These are phyloP conservation scores for Pezicula rhizophila DNA, from an alignment of 2,329 filamentous ascomycete genomes.

Conservation along the genomic window DNA sequence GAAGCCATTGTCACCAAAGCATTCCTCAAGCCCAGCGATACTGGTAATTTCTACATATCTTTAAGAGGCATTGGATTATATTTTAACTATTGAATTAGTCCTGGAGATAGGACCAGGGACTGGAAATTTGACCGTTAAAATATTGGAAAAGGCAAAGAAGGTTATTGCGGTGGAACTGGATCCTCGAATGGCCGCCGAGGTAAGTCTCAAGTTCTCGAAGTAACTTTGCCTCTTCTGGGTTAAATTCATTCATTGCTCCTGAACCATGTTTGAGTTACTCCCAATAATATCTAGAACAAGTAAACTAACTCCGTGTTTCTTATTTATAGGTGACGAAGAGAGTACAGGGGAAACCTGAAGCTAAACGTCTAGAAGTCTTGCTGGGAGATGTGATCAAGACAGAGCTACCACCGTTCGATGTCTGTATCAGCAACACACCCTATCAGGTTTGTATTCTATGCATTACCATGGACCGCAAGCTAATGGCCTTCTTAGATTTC, in stretches of 20 bases:
- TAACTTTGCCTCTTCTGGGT: no score
- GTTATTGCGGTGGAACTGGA: conserved; percentile 85
- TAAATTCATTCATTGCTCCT: no score
- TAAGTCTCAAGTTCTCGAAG: no score
- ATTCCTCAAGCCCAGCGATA: conserved; percentile 81
- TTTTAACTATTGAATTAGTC: conserved; percentile 39
- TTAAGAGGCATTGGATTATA: no score
- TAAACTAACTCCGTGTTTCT: no score
- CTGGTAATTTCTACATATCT: conserved; percentile 20
- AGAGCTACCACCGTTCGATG: conserved; percentile 64
- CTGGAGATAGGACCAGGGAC: conserved; percentile 90
- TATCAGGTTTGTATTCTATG: conserved; percentile 45
- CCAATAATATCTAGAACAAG: no score
- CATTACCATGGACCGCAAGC: conserved; percentile 1
- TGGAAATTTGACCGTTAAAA: conserved; percentile 82
- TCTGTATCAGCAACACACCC: conserved; percentile 67
- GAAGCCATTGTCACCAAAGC: conserved; percentile 82
- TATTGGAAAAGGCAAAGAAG: conserved; percentile 80
- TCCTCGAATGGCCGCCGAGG: conserved; percentile 74
- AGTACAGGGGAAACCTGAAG: conserved; percentile 81
- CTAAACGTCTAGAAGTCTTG: conserved; percentile 79
- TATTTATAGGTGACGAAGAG: conserved; percentile 64
- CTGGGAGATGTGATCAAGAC: conserved; percentile 93
- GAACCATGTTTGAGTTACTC: no score
- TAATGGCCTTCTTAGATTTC: conserved; percentile 57